A percentile compares a stretch with the other conserved stretches of the same genome.
Evolutionary conservation across 371 early-diverging fungal genomes (phyloP).

Genomic region (Mortierella sp.): DNA sequence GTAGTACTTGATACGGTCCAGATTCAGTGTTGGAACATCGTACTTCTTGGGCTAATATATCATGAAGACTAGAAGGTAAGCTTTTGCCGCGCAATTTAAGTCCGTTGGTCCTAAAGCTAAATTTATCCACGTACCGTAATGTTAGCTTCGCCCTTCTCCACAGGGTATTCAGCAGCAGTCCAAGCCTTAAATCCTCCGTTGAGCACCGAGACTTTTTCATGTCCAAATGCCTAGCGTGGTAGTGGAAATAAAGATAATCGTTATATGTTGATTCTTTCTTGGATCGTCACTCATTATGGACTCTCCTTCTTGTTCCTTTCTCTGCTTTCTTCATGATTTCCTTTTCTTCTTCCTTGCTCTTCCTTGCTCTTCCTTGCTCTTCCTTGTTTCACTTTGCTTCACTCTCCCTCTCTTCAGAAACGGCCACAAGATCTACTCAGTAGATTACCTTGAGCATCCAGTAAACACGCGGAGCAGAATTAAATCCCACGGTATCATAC

Average conservation of each 20-base stretch:
- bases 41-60: conserved; percentile 61
- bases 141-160: conserved; percentile 60
- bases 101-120: not conserved
- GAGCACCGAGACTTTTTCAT: conserved; percentile 84
- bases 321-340: not conserved
- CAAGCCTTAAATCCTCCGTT: conserved; percentile 92
- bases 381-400: not conserved
- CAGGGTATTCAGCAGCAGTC: conserved; percentile 68
- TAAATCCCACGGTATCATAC: conserved; percentile 79
- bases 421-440: not conserved
- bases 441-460: conserved; percentile 82
- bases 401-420: not conserved
- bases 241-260: not conserved
- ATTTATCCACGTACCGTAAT: conserved; percentile 27
- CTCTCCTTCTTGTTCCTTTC: not conserved
- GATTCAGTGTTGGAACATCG: conserved; percentile 59
- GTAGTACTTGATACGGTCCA: conserved; percentile 68
- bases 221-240: conserved; percentile 80
- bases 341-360: not conserved
- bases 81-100: not conserved
- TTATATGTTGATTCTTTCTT: not conserved
- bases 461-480: conserved; percentile 82
- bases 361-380: too few relatives aligned
- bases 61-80: not conserved
- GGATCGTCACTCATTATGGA: too few relatives aligned